Conservation (phyloP, 2,329 filamentous ascomycete genomes). For the Cercospora beticola region DNA sequence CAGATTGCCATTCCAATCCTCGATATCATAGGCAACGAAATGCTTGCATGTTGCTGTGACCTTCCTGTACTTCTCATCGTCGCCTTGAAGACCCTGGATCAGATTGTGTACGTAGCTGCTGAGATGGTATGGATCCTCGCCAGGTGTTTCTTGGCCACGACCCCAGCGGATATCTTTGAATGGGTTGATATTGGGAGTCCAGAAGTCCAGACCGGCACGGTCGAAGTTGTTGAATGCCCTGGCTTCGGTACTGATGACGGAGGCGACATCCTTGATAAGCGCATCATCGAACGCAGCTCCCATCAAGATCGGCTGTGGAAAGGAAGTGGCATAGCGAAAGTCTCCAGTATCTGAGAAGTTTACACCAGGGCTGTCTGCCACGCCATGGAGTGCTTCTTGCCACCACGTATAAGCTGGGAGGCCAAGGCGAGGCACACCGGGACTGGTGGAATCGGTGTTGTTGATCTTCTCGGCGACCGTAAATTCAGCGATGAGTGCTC, state of each 20-base stretch:
- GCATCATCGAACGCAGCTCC: slow-evolving; percentile 64
- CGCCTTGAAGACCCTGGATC: slow-evolving; percentile 39
- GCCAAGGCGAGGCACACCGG: slow-evolving; percentile 57
- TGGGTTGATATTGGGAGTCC: slow-evolving; percentile 63
- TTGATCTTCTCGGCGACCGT: slow-evolving; percentile 56
- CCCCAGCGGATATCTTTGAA: slow-evolving; percentile 56
- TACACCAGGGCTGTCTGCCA: slow-evolving; percentile 56
- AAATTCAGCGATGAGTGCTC: slow-evolving; percentile 53
- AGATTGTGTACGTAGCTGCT: slow-evolving; percentile 38
- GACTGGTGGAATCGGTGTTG: slow-evolving; percentile 49
- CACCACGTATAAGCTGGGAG: slow-evolving; percentile 62
- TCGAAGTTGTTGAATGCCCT: slow-evolving; percentile 64
- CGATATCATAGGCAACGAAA: slow-evolving; percentile 40
- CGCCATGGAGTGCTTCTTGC: slow-evolving; percentile 63
- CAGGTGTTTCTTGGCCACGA: slow-evolving; percentile 41
- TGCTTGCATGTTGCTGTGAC: slow-evolving; percentile 52
- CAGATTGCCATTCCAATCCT: slow-evolving; percentile 36
- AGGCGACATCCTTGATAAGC: slow-evolving; percentile 58
- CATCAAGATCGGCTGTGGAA: slow-evolving; percentile 63
- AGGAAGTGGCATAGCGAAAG: slow-evolving; percentile 63
- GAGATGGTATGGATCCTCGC: slow-evolving; percentile 42
- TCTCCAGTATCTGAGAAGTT: slow-evolving; percentile 54
- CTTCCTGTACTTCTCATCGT: slow-evolving; percentile 38
- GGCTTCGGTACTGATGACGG: slow-evolving; percentile 59
- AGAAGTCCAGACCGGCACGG: slow-evolving; percentile 57